Evolutionary conservation across 306 rosid genomes (phyloP).

Genomic region (Castanea sativa): DNA sequence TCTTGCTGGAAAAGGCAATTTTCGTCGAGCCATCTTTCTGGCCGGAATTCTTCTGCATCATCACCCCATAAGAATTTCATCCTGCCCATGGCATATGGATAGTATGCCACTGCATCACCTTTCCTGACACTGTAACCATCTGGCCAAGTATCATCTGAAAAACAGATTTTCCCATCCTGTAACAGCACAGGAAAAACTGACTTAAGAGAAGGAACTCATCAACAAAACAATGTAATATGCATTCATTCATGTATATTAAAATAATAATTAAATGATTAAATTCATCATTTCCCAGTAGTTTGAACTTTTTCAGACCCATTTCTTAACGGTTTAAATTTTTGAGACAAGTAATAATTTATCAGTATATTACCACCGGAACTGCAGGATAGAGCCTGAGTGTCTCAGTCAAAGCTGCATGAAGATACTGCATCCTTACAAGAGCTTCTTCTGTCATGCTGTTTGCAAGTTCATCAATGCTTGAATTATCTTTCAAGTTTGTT

Average conservation of each 20-base stretch:
- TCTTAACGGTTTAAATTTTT: too few species aligned
- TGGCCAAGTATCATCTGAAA: conserved; percentile 66
- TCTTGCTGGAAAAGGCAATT: conserved; percentile 52
- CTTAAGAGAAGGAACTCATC: too few species aligned
- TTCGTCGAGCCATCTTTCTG: conserved; percentile 76
- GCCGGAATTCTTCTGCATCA: conserved; percentile 66
- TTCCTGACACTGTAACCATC: conserved; percentile 63
- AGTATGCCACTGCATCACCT: conserved; percentile 56
- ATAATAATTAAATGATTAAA: too few species aligned
- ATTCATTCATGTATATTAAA: too few species aligned
- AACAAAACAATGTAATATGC: background rate
- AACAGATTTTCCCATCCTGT: conserved; percentile 70
- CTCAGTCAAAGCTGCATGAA: conserved; percentile 73
- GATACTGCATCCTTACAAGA: conserved; percentile 67
- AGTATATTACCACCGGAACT: conserved; percentile 58
- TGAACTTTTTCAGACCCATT: too few species aligned
- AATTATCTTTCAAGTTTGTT: conserved; percentile 27
- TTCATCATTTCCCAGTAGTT: too few species aligned
- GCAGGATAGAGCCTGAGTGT: conserved; percentile 83
- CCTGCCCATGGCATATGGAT: conserved; percentile 86
- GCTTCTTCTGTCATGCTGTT: conserved; percentile 42
- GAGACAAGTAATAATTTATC: too few species aligned
- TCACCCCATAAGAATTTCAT: conserved; percentile 84
- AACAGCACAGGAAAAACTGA: background rate
- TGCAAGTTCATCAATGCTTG: conserved; percentile 41